Evolutionary conservation across 768 basidiomycete genomes (phyloP), one percentile per base, ranked within the genome.

Genomic region (Boletus fagicola): DNA sequence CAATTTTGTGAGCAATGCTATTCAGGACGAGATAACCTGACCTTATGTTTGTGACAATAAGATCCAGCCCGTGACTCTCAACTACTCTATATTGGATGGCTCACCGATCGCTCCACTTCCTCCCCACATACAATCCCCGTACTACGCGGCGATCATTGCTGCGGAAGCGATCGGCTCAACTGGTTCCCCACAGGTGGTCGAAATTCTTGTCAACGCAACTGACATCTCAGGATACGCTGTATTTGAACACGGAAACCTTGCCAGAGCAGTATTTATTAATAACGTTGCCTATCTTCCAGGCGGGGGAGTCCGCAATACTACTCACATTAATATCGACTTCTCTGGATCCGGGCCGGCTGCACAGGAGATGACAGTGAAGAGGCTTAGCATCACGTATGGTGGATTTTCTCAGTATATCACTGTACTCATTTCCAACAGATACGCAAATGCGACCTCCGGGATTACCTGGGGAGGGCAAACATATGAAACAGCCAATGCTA

Each of bases 11-110:
- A 52, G 59, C 1, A 3, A 18, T 33, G 18, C 10, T 22, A 30
- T 39, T 20, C 13, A 7, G 9, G 38, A 22, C 12, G 31, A 46
- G 20, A n/a, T 18, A n/a, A 22, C 8, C 35, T 22, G 9, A 44
- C 18, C 55, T 50, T 3, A 47, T 40, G 9, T 30, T 44, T 39
- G 22, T 20, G 53, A 72, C 59, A 1, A 43, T 5, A 50, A 88
- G 87, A 78, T 90, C 48, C 87, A 89, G 69, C 88, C 87, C 5
- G 66, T 75, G 36, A 74, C 81, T 1, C 71, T 89, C 45, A 82
- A 82, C 40, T 74, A 79, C 16, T 87, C 84, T 2, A 85, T 76
- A 22, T 63, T 82, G 49, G 80, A 88, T 65, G 86, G 81, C 10
- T 74, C 80, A 13, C 61, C 76, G 3, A 76, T 87, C 13, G 28